Base-by-base conservation (phyloP, 257 asterid species). In the Hygrophila difformis region DNA sequence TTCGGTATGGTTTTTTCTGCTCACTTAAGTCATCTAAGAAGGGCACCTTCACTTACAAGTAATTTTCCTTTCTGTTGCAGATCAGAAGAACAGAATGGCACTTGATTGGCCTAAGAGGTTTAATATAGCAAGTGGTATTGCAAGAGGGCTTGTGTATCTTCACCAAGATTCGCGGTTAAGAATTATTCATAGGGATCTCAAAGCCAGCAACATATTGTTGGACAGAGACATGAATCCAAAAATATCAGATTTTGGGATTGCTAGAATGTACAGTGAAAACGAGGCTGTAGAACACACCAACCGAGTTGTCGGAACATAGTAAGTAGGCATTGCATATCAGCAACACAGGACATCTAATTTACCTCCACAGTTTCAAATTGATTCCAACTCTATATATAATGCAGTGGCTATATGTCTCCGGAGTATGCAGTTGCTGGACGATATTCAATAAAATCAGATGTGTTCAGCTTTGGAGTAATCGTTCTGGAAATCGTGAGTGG, bases 371-470 rank as follows among this genome's bases (percentile, higher is more conserved):
- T 5, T 33, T 33, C 3, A 5, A 10, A 9, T 33, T 33, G 12
- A 33, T 9, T 4, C 37, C 12, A 5, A 9, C 2, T 5, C 12
- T 8, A 22, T 12, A 14, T n/a, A 18, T 38, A 22, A 10, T 54
- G 68, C 33, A 74, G 70, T 5, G 72, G 75, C 6, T 69, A 74
- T 36, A 69, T 69, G 72, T 60, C 81, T 3, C 77, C 81, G 0
- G 77, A 74, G 15, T 74, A 74, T 28, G 74, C 59, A 0, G 53
- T 34, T 0, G 39, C 55, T 1, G 75, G 75, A 6, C 26, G 60
- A n/a, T 74, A 59, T 22, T 70, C 78, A 0, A 47, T 51, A 34
- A 70, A 70, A 64, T 74, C 75, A 9, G 75, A 74, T 41, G 73
- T 70, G 6, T 74, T 60, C 6, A 70, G 75, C 63, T 74, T 66